Base-by-base conservation (phyloP, 208 protist species). In the Lotmaria passim region DNA sequence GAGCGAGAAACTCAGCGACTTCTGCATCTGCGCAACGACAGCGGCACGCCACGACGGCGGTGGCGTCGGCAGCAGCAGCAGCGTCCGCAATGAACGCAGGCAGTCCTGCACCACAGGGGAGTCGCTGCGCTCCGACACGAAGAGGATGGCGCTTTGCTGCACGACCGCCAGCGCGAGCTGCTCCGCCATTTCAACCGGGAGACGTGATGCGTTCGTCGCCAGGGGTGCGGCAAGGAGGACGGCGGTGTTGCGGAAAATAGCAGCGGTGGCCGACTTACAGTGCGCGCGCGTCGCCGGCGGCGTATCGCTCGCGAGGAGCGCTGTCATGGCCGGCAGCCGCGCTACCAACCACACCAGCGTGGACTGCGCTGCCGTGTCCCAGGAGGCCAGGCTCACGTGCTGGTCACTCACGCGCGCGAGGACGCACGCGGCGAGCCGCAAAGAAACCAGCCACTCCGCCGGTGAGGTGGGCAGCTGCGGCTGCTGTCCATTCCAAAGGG, bases 401-500 rank as follows among this genome's bases (percentile, higher is more conserved):
- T 44, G 28, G 12, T 52, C 46, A 38, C 46, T 70, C 50, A 77
- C 36, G 26, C 62, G 43, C 0, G 43, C 75, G 30, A 73, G 17
- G 1, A 73, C 48, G 44, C 59, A 62, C 1, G 69, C 69, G 15
- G 69, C 69, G 23, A 77, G 53, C 14, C 75, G 69, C 33, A 73
- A 23, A 19, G 63, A 63, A 0, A 76, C 59, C 55, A 77, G 36
- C 69, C 69, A 62, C 39, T 75, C 75, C 11, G 58, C 63, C n/a
- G 70, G 34, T 33, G 67, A 59, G 1, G 69, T 39, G 24, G 75
- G 64, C 12, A 61, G 51, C 58, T 73, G 63, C 28, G 24, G 60
- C n/a, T 39, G 51, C 19, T 43, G 23, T 14, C n/a, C 17, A 33
- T 43, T 44, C 59, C 66, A 79, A 19, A 73, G 3, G 19, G 23